These are phyloP conservation scores for Annona squamosa DNA, from an alignment of 164 flowering plant genomes.

Conservation along the genomic window DNA sequence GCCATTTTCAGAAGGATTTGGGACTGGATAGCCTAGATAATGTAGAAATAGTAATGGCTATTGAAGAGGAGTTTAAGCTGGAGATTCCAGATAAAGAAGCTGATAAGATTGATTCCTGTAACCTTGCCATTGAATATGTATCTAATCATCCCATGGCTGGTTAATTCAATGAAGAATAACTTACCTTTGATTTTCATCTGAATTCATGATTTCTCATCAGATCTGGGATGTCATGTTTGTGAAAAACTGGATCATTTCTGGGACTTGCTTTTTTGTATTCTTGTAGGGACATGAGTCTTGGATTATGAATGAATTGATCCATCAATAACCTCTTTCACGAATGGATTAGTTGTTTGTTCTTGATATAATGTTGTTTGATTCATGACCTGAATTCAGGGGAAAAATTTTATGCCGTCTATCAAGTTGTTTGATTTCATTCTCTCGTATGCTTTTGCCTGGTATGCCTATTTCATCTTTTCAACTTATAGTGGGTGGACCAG, in stretches of 20 bases:
- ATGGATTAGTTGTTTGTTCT: background rate
- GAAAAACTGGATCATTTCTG: background rate
- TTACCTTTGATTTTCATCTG: background rate
- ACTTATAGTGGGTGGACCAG: background rate
- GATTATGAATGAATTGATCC: conserved; percentile 5
- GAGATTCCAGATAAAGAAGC: conserved; percentile 93
- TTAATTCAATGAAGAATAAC: conserved; percentile 13
- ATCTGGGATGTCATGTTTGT: background rate
- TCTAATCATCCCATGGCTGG: conserved; percentile 76
- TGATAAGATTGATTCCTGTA: conserved; percentile 75
- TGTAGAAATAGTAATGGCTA: conserved; percentile 89
- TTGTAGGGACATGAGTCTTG: background rate
- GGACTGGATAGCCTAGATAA: conserved; percentile 91
- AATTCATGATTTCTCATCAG: background rate
- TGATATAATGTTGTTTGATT: background rate
- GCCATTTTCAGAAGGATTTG: conserved; percentile 77
- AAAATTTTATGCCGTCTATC: background rate
- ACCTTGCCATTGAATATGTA: conserved; percentile 71
- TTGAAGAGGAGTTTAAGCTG: conserved; percentile 89
- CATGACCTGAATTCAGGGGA: background rate
- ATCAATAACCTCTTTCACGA: background rate
- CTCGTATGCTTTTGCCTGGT: background rate
- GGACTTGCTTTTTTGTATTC: too few species aligned
- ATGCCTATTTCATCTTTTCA: background rate
- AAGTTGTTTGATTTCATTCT: background rate